These are phyloP conservation scores for Entonaema liquescens DNA, from an alignment of 495 filamentous ascomycete species.

Conservation along the genomic window DNA sequence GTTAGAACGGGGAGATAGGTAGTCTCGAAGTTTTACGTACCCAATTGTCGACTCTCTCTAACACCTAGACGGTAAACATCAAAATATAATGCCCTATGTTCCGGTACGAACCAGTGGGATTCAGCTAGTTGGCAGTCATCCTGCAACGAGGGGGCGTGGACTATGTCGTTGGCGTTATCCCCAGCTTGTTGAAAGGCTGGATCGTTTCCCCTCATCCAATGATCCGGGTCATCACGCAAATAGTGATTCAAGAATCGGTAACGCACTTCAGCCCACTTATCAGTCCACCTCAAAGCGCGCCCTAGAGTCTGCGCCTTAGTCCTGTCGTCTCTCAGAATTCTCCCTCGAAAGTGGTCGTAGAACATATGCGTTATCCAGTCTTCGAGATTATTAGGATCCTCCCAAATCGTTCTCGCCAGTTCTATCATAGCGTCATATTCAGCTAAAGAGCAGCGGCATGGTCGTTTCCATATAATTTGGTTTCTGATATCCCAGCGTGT, in stretches of 20 bases:
- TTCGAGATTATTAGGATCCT: neutral
- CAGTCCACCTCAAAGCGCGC: neutral
- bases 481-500: neutral
- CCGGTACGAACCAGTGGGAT: neutral
- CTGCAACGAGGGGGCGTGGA: conserved; percentile 9
- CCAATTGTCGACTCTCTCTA: conserved; percentile 6
- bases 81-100: neutral
- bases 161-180: conserved; percentile 1
- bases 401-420: neutral
- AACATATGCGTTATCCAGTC: conserved; percentile 2
- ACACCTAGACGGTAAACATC: conserved; percentile 4
- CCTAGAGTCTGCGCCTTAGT: neutral
- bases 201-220: neutral
- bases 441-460: neutral
- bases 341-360: neutral
- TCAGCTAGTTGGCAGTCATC: conserved; percentile 12
- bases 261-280: conserved; percentile 15
- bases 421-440: conserved; percentile 6
- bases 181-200: neutral
- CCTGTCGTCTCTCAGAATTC: neutral
- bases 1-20: neutral
- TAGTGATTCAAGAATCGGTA: conserved; percentile 19
- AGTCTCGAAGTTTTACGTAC: conserved; percentile 2
- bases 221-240: conserved; percentile 21
- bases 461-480: neutral